Evolutionary conservation across 306 rosid genomes (phyloP).

Genomic region (Lotus japonicus): DNA sequence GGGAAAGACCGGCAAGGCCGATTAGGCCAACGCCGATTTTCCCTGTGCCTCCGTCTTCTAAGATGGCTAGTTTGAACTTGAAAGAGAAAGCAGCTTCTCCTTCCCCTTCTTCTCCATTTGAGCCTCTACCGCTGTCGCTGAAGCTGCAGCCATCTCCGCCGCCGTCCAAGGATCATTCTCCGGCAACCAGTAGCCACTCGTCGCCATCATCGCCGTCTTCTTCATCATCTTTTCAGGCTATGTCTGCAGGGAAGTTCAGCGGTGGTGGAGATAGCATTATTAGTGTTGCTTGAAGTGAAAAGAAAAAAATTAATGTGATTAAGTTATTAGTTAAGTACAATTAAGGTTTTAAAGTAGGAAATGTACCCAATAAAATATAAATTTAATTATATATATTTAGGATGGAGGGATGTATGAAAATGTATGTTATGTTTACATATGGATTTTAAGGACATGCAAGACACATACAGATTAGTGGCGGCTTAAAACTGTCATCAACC

Average conservation of each 20-base stretch:
- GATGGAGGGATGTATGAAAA: too few relatives aligned
- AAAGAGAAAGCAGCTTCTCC: conserved; percentile 35
- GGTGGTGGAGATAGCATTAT: conserved; percentile 63
- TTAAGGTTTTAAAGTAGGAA: conserved; percentile 3
- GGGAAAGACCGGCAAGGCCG: conserved; percentile 31
- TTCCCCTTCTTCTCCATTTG: neutral
- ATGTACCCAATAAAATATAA: neutral
- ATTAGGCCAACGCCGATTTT: conserved; percentile 64
- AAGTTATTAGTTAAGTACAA: neutral
- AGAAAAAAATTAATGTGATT: neutral
- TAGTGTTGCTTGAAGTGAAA: conserved; percentile 58
- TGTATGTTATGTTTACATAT: too few relatives aligned
- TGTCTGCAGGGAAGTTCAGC: conserved; percentile 40
- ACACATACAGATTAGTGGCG: too few relatives aligned
- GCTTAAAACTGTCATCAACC: too few relatives aligned
- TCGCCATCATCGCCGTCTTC: conserved; percentile 6
- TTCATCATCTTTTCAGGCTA: conserved; percentile 45
- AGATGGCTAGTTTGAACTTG: conserved; percentile 57
- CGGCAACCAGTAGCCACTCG: conserved; percentile 25
- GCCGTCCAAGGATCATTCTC: conserved; percentile 30
- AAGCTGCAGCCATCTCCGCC: conserved; percentile 30
- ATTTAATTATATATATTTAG: conserved; percentile 14
- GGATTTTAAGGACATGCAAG: too few relatives aligned
- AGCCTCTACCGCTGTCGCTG: conserved; percentile 45
- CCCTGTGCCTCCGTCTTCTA: conserved; percentile 60